Evolutionary conservation across 345 rosid species (phyloP), one percentile per base, ranked within the genome.

Genomic region (Melaleuca alternifolia): DNA sequence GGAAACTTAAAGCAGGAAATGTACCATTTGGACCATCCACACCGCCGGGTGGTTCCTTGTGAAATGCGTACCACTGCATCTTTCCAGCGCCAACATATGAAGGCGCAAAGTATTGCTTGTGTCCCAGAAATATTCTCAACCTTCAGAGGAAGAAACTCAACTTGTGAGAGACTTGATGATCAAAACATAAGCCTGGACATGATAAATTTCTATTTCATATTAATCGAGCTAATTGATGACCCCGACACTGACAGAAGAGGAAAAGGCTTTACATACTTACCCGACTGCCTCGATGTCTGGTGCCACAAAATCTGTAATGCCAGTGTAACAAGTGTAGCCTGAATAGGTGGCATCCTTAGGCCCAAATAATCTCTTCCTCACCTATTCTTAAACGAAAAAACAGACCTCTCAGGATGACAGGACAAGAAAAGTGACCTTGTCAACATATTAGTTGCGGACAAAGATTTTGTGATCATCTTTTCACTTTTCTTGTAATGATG

Each of bases 1-100:
- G 51, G 85, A 6, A 86, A 52, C 62, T 48, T n/a, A 65, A 51
- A 0, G 46, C 84, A 54, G 62, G 76, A 85, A 56, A 86, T 79
- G 24, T 94, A 94, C 98, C 98, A 85, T 61, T 59, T 0, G 95
- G 94, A 59, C 86, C 83, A 92, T 96, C 99, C 26, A 86, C 89
- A 2, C 99, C 98, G 85, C 98, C 99, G 54, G 97, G 90, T n/a
- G 95, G 90, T 87, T 94, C 99, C 56, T 96, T 91, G 90, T 95
- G 93, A 88, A 97, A 97, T 28, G 98, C 99, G n/a, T 97, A 96
- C 98, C 99, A 97, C 89, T 97, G 99, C 98, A 96, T 97, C 94
- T 96, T 96, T 85, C 99, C 99, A 28, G 93, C 96, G 89, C 98
- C 98, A 84, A 96, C 99, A 89, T 97, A 98, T 12, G 98, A 92